A percentile compares a stretch with the other conserved stretches of the same genome.
phyloP scores from a whole-genome alignment of 352 stramenopile species.

The Phytophthora cactorum region DNA sequence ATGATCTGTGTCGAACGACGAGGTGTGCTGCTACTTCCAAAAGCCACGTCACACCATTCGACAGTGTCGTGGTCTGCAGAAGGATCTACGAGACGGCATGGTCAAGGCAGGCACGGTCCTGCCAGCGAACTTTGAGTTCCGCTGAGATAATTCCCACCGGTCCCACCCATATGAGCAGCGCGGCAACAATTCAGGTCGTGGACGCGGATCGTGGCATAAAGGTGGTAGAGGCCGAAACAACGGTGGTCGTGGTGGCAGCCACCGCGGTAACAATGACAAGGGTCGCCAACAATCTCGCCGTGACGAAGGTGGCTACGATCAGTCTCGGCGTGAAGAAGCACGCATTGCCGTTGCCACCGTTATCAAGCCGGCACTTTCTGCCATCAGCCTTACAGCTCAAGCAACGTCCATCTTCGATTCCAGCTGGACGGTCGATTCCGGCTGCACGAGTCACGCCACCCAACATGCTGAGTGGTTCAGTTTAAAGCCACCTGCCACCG shows the following conservation, averaged over 20 bases:
- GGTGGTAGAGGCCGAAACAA: background rate
- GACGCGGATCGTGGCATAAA: background rate
- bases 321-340: background rate
- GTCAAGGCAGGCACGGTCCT: too few relatives aligned
- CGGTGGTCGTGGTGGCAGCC: background rate
- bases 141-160: too few relatives aligned
- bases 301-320: background rate
- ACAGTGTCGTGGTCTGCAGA: background rate
- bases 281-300: background rate
- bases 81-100: background rate
- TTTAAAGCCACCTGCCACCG: background rate
- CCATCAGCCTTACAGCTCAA: conserved; percentile 1
- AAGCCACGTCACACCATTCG: background rate
- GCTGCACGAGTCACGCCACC: background rate
- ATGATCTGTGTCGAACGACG: background rate
- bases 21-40: background rate
- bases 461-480: conserved; percentile 1
- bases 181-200: background rate
- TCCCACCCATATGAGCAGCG: background rate
- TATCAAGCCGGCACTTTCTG: background rate
- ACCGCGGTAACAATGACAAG: background rate
- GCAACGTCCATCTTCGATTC: too few relatives aligned
- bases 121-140: too few relatives aligned
- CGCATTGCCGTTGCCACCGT: background rate
- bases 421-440: background rate